Conservation (phyloP, 257 asterid species). For the Penstemon davidsonii region DNA sequence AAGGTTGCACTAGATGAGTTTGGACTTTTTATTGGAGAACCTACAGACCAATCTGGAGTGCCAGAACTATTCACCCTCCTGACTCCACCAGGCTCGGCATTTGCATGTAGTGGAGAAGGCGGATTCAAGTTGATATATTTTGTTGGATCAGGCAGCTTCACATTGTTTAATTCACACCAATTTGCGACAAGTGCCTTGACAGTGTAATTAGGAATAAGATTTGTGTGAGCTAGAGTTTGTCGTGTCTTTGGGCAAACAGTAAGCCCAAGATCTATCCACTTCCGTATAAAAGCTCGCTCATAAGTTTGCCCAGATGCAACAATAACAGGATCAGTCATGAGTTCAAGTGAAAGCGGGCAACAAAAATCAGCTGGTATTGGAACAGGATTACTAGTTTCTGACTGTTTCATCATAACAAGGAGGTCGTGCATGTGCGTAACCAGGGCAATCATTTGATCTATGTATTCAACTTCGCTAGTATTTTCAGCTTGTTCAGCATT, state of each 20-base stretch:
- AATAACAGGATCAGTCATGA: constrained; percentile 92
- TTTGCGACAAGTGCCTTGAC: constrained; percentile 81
- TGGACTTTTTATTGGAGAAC: constrained; percentile 47
- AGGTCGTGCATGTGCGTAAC: constrained; percentile 80
- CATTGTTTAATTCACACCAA: constrained; percentile 77
- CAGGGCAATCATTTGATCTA: constrained; percentile 68
- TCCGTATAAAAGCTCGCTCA: constrained; percentile 73
- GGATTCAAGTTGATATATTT: constrained; percentile 52
- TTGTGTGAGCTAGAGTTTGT: constrained; percentile 73
- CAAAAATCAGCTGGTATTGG: constrained; percentile 79
- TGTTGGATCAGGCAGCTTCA: constrained; percentile 70
- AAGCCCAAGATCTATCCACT: constrained; percentile 87
- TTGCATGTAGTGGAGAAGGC: constrained; percentile 60
- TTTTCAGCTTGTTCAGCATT: constrained; percentile 78
- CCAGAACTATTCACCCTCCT: constrained; percentile 45
- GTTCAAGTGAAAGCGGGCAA: constrained; percentile 88
- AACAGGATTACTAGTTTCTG: constrained; percentile 60
- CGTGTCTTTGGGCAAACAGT: constrained; percentile 90
- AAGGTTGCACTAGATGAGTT: constrained; percentile 41
- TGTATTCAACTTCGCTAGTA: constrained; percentile 57
- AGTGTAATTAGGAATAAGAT: constrained; percentile 82
- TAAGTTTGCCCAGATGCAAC: constrained; percentile 93
- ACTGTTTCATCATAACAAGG: constrained; percentile 68
- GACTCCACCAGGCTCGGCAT: constrained; percentile 50
- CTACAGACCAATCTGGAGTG: constrained; percentile 46